phyloP scores from a whole-genome alignment of 306 rosid species.

The Betula pendula region DNA sequence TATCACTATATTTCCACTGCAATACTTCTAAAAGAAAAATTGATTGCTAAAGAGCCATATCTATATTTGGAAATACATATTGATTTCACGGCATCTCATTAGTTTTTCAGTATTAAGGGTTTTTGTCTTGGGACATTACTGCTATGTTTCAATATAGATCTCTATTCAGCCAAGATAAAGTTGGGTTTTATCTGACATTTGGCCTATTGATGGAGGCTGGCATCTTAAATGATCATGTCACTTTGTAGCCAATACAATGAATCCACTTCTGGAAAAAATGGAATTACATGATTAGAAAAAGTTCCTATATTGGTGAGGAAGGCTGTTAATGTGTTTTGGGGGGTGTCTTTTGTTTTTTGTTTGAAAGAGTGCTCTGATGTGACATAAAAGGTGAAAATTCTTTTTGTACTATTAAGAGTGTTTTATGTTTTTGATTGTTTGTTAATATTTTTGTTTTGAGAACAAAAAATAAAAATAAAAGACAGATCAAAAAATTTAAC shows the following conservation, averaged over 20 bases:
- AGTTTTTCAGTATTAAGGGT: neutral
- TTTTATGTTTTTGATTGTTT: too few species aligned
- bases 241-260: neutral
- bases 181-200: neutral
- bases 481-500: too few species aligned
- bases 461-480: too few species aligned
- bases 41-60: neutral
- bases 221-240: slow-evolving; percentile 2
- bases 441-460: too few species aligned
- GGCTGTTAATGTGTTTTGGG: too few species aligned
- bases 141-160: neutral
- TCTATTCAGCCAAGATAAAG: neutral
- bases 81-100: neutral
- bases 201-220: neutral
- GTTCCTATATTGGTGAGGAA: neutral
- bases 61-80: neutral
- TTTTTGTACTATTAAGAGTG: too few species aligned
- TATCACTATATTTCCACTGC: neutral
- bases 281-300: neutral
- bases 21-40: neutral
- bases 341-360: too few species aligned
- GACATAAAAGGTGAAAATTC: too few species aligned
- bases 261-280: neutral
- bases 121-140: neutral
- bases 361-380: too few species aligned